Base-by-base conservation (phyloP, 179 eudicot genomes). In the Actinidia chinensis region DNA sequence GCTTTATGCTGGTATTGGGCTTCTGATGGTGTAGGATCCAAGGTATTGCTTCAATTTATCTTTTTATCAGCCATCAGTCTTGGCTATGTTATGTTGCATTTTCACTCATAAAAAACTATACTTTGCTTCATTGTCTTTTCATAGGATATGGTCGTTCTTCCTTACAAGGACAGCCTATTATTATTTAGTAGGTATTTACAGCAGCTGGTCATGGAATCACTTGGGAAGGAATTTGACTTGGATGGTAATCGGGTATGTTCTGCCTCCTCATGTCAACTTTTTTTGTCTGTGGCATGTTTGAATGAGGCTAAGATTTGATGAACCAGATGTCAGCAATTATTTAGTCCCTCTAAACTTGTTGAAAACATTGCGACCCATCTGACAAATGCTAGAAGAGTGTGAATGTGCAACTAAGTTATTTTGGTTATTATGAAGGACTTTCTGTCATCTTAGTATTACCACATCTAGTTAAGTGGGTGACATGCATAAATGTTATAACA, bases 101-200 rank as follows among this genome's bases (percentile, higher is more conserved):
- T 72, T 23, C 22, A 47, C 73, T 69, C 70, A 78, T 58, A 23
- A 40, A 67, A 67, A 67, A 25, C 50, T 68, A 20, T 76, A 13
- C 66, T 51, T 66, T 76, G 72, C 4, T 69, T 65, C 65, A 50
- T 13, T 68, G 69, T 28, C 40, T 82, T 76, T 71, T 70, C n/a
- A 61, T 84, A 95, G 99, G 99, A 95, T 85, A 95, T 95, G 99
- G 99, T 95, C 77, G 94, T 95, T 78, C 99, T 95, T 85, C 99
- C 98, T 51, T 95, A 95, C 92, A 95, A 95, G 88, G 99, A 95
- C 82, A 95, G 98, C 79, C 85, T 95, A 76, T 86, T 95, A 80
- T 84, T 95, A 22, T 95, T 95, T 79, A 95, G 99, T 85, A 88
- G 98, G 85, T 95, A 95, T 76, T 86, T 93, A 80, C 99, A 95